Evolutionary conservation across 441 rosid species (phyloP), one percentile per base, ranked within the genome.

Genomic region (Erodium chrysanthum): DNA sequence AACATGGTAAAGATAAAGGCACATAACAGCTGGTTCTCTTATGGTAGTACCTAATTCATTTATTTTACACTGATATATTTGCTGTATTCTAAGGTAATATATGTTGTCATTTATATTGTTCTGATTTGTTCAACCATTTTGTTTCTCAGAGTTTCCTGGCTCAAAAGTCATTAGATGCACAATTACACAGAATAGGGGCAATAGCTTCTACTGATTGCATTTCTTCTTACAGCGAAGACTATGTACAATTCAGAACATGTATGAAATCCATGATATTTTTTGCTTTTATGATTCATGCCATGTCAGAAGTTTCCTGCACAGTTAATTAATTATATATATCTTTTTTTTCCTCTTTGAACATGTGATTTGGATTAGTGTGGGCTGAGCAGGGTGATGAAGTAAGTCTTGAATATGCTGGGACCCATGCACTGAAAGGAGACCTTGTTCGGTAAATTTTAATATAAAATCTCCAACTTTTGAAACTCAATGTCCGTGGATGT

Each of bases 371-470:
- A 11, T 63, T 74, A 94, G 98, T 89, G 81, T 94, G 98, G 98
- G 97, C 98, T 15, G 93, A 91, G 86, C 97, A 94, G 77, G 97
- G 98, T 69, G 98, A 94, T 65, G 98, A 88, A 77, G 72, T 94
- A 73, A 93, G 97, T 85, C 89, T 94, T 35, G 96, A 88, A 80
- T 94, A 93, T 68, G 85, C 97, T 11, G 98, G 98, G 67, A 91
- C 98, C 21, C 76, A 86, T 78, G 98, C 98, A 35, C 79, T 94
- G 37, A 94, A 94, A 84, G 98, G 98, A 8, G 98, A 94, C 79
- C 86, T 91, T 23, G 93, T 94, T 50, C 85, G 98, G 98, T 93
- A 79, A 61, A 71, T 73, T 9, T 56, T 23, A 66, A 10, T 66
- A 29, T 29, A 2, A 63, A 54, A 40, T 20, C 48, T n/a, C 33